Evolutionary conservation across 225 moss, liverwort and hornwort genomes (phyloP).

Genomic region (Neckera pumila): DNA sequence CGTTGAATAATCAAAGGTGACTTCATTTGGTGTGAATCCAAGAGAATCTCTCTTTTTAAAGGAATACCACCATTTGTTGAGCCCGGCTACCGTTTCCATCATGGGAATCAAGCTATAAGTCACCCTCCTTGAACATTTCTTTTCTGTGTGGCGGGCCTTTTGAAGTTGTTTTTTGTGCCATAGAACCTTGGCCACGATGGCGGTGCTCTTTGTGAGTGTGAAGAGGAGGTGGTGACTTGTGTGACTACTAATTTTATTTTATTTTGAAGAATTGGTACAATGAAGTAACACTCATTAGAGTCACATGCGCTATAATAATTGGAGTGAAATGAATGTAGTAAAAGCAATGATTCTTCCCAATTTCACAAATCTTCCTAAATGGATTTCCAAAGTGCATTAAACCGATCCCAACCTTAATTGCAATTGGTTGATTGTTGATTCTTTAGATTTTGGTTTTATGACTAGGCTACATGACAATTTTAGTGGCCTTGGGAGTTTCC

Average conservation of each 20-base stretch:
- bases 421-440: background rate
- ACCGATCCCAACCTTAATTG: rapidly evolving
- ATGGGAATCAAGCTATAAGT: too few relatives aligned
- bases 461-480: background rate
- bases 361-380: background rate
- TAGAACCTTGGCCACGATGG: too few relatives aligned
- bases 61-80: too few relatives aligned
- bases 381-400: background rate
- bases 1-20: too few relatives aligned
- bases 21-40: too few relatives aligned
- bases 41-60: too few relatives aligned
- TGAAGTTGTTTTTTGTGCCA: too few relatives aligned
- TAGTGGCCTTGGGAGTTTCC: background rate
- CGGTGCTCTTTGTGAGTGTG: too few relatives aligned
- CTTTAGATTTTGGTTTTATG: background rate
- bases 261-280: background rate
- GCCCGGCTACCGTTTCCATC: too few relatives aligned
- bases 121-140: too few relatives aligned
- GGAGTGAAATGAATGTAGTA: background rate
- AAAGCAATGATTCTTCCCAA: too few relatives aligned
- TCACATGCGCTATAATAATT: background rate
- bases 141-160: too few relatives aligned
- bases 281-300: background rate
- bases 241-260: background rate
- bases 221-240: background rate